Percentiles rank a stretch among this genome's conserved stretches.
Evolutionary conservation across 257 asterid species (phyloP).

Genomic region (Solanum clarkiae): DNA sequence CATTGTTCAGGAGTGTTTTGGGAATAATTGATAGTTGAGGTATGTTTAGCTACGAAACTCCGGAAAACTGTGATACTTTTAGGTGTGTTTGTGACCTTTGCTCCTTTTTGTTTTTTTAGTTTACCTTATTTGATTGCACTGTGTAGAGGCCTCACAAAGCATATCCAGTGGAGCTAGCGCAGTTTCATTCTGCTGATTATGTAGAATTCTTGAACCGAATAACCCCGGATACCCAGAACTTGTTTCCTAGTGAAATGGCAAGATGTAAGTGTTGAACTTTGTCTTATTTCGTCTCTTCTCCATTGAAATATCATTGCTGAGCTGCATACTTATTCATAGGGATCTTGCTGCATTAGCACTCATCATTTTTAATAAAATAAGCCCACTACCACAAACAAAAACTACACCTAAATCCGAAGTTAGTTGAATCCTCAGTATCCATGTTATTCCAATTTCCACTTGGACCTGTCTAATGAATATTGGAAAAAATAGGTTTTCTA

Average conservation of each 20-base stretch:
- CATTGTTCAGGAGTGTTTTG: neutral
- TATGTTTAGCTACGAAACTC: neutral
- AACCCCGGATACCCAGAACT: constrained; percentile 56
- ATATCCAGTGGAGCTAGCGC: constrained; percentile 92
- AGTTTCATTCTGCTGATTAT: constrained; percentile 93
- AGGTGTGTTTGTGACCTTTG: neutral
- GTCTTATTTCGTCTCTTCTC: neutral
- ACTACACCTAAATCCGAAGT: neutral
- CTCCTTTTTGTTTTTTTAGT: neutral
- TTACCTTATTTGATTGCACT: neutral
- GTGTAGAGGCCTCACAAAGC: constrained; percentile 98
- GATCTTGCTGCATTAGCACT: neutral
- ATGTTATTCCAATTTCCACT: neutral
- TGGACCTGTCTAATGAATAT: neutral
- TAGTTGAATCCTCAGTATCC: neutral
- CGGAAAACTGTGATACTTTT: neutral
- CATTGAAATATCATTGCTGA: neutral
- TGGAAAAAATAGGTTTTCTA: neutral
- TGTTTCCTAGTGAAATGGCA: constrained; percentile 49
- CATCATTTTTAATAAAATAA: neutral
- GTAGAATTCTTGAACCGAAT: constrained; percentile 89
- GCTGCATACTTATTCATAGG: neutral
- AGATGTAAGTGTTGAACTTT: constrained; percentile 36
- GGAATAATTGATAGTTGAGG: neutral
- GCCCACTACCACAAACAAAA: neutral